phyloP scores from a whole-genome alignment of 225 moss, liverwort and hornwort species.

The Bryoerythrophyllum caledonicum region DNA sequence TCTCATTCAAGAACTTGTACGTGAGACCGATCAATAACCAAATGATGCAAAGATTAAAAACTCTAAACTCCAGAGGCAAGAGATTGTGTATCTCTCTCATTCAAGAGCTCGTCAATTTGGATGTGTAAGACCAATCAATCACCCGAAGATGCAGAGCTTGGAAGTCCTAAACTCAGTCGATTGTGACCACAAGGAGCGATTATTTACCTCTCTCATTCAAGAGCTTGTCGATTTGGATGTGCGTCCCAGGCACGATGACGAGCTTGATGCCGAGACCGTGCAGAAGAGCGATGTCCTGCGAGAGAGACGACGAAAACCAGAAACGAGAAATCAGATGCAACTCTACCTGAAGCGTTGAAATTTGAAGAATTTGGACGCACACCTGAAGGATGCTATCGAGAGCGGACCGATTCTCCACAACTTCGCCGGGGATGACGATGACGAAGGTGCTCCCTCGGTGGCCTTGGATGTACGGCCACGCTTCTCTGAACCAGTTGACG shows the following conservation, averaged over 20 bases:
- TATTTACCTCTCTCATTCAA: slow-evolving; percentile 71
- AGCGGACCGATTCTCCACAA: slow-evolving; percentile 60
- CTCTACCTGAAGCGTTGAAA: too few species aligned
- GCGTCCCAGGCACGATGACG: slow-evolving; percentile 82
- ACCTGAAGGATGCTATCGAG: slow-evolving; percentile 87
- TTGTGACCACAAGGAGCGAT: neutral
- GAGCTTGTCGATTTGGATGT: slow-evolving; percentile 87
- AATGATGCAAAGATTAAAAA: neutral
- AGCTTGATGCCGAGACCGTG: slow-evolving; percentile 86
- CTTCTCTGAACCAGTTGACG: slow-evolving; percentile 83
- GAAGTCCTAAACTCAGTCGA: neutral
- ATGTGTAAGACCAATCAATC: slow-evolving; percentile 9
- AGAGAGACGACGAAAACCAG: neutral
- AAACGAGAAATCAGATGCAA: neutral
- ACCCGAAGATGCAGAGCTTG: slow-evolving; percentile 9
- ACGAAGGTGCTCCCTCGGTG: slow-evolving; percentile 81
- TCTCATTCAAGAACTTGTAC: too few species aligned
- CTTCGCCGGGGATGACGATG: slow-evolving; percentile 86
- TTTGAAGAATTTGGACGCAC: too few species aligned
- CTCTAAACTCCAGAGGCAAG: neutral
- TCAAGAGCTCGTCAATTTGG: slow-evolving; percentile 82
- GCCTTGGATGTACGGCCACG: slow-evolving; percentile 90
- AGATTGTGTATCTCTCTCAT: slow-evolving; percentile 61
- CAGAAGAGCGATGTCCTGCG: slow-evolving; percentile 76
- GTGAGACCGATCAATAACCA: slow-evolving; percentile 12